Evolutionary conservation across 495 filamentous ascomycete genomes (phyloP), one percentile per base, ranked within the genome.

Genomic region (Rusavskia elegans): DNA sequence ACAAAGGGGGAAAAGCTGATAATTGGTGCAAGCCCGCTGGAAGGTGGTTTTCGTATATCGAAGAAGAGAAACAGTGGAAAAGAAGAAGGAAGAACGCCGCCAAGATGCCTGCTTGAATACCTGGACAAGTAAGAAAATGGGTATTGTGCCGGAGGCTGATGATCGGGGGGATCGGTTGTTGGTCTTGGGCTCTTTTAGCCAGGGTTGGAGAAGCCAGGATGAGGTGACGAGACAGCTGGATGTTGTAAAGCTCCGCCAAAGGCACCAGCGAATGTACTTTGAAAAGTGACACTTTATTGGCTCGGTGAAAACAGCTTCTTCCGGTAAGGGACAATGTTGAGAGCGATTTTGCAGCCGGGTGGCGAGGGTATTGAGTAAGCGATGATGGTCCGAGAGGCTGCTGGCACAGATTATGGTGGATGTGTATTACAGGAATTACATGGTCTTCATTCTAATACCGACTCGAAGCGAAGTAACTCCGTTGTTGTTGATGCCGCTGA

Each of bases 381-480:
- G 20, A 17, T 9, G n/a, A 19, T 42, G 20, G 40, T 19, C 40
- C 0, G 40, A 42, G n/a, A 17, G 40, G 20, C n/a, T 42, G 40
- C 8, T 17, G 17, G 40, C n/a, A 42, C 40, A 30, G 46, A 38
- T 45, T 23, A 45, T 29, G 30, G 23, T 39, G 29, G 45, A 53
- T 58, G 49, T 27, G 55, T 58, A 58, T 55, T 58, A 58, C 56
- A 58, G 49, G 4, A 40, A 36, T 48, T 57, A 55, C n/a, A 42
- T 42, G 41, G 37, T 49, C 39, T 54, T 40, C 53, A 58, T 35
- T 58, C 52, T 52, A 55, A 40, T 51, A 55, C 53, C 56, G 16
- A n/a, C 21, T 23, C 16, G 30, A 46, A 46, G 51, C n/a, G 45
- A 29, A 48, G 45, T 45, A 19, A 32, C 40, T 45, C 51, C 44